Percentiles rank a stretch among this genome's conserved stretches.
These are phyloP conservation scores for Arachnomyces sp. DNA, from an alignment of 2,329 filamentous ascomycete species.

Conservation along the genomic window DNA sequence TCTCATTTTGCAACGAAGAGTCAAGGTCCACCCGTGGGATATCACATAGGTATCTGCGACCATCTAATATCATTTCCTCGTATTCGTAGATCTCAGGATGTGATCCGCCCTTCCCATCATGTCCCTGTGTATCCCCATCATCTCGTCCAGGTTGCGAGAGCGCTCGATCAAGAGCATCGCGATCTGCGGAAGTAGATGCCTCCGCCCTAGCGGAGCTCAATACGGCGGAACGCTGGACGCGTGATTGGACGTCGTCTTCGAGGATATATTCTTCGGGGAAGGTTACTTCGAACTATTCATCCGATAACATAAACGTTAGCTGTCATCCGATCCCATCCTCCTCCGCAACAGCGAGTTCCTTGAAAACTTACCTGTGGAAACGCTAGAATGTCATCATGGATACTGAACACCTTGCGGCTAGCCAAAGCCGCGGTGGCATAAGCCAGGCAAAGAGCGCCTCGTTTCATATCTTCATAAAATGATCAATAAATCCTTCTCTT, in stretches of 20 bases:
- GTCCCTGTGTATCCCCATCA: conserved; percentile 51
- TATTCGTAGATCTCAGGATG: conserved; percentile 38
- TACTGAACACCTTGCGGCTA: conserved; percentile 61
- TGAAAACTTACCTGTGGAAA: conserved; percentile 63
- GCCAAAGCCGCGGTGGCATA: conserved; percentile 33
- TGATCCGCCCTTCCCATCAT: conserved; percentile 1
- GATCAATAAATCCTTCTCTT: neutral
- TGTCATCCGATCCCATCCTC: too few relatives aligned
- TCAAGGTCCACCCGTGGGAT: conserved; percentile 62
- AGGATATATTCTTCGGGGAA: conserved; percentile 66
- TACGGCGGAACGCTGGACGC: conserved; percentile 35
- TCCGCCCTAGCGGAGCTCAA: conserved; percentile 13
- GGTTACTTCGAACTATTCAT: conserved; percentile 65
- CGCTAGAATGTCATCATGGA: conserved; percentile 79
- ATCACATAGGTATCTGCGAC: conserved; percentile 70
- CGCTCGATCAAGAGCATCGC: too few relatives aligned
- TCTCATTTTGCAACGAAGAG: conserved; percentile 48
- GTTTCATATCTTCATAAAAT: conserved; percentile 19
- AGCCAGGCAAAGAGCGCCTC: conserved; percentile 21
- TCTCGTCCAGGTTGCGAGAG: conserved; percentile 52
- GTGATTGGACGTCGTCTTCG: conserved; percentile 58
- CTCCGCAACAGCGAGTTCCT: too few relatives aligned
- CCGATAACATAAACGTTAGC: conserved; percentile 5
- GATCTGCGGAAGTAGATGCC: too few relatives aligned
- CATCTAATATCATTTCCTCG: conserved; percentile 65